phyloP scores from a whole-genome alignment of 495 filamentous ascomycete species.

The Glonium stellatum region DNA sequence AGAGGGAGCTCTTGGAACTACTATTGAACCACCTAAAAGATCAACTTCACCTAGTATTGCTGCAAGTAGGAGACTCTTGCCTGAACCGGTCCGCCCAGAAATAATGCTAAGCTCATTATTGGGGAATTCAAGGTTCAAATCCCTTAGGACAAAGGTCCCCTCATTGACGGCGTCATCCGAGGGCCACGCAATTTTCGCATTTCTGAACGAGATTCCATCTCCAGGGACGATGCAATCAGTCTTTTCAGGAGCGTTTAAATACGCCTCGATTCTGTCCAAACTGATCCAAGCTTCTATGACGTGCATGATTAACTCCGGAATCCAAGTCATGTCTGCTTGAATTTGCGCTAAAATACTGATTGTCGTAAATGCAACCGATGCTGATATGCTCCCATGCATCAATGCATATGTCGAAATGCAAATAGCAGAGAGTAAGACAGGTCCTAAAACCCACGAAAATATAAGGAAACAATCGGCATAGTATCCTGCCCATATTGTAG shows the following conservation, averaged over 20 bases:
- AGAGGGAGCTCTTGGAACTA: slow-evolving; percentile 2
- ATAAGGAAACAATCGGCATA: slow-evolving; percentile 52
- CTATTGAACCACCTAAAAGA: slow-evolving; percentile 36
- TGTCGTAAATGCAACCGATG: slow-evolving; percentile 76
- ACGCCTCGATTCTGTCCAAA: slow-evolving; percentile 65
- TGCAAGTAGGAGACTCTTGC: slow-evolving; percentile 60
- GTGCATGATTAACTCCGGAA: slow-evolving; percentile 69
- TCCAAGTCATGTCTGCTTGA: slow-evolving; percentile 59
- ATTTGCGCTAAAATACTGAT: slow-evolving; percentile 66
- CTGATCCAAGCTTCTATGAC: slow-evolving; percentile 65
- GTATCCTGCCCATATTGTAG: slow-evolving; percentile 58
- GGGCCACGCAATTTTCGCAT: slow-evolving; percentile 73
- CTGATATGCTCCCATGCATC: slow-evolving; percentile 53
- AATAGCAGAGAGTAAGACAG: slow-evolving; percentile 64
- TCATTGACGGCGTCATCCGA: slow-evolving; percentile 47
- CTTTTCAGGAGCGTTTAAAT: slow-evolving; percentile 62
- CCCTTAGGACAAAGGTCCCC: slow-evolving; percentile 53
- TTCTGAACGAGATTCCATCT: slow-evolving; percentile 55
- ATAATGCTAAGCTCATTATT: slow-evolving; percentile 62
- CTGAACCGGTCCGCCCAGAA: slow-evolving; percentile 59
- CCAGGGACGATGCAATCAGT: slow-evolving; percentile 48
- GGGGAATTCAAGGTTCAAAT: slow-evolving; percentile 61
- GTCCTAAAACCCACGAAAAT: slow-evolving; percentile 64
- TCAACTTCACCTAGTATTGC: slow-evolving; percentile 57
- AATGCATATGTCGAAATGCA: slow-evolving; percentile 63